Percentiles rank a stretch among this genome's conserved stretches.
phyloP scores from a whole-genome alignment of 495 filamentous ascomycete species.

The Elaphomyces granulatus region DNA sequence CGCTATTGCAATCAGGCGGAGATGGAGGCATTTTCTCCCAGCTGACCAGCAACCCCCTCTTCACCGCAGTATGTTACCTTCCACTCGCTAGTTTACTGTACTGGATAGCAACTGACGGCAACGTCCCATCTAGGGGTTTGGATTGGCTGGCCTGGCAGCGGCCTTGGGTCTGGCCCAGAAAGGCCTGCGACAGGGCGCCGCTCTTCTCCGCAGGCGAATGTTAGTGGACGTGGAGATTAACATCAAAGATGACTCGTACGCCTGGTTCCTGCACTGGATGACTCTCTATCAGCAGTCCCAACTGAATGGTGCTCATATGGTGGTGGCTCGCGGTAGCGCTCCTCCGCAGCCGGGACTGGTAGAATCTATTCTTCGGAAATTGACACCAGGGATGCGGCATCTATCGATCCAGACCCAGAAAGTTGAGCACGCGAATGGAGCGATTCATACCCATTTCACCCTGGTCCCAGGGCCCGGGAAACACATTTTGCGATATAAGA shows the following conservation, averaged over 20 bases:
- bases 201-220: constrained; percentile 65
- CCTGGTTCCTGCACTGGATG: constrained; percentile 91
- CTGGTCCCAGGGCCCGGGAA: constrained; percentile 82
- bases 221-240: constrained; percentile 92
- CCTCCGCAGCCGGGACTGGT: constrained; percentile 26
- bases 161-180: constrained; percentile 60
- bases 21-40: constrained; percentile 37
- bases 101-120: constrained; percentile 2
- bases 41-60: constrained; percentile 51
- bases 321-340: constrained; percentile 11
- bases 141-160: constrained; percentile 76
- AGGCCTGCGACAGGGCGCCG: constrained; percentile 50
- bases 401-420: constrained; percentile 54
- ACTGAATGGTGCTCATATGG: constrained; percentile 23
- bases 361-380: constrained; percentile 39
- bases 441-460: constrained; percentile 63
- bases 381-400: constrained; percentile 50
- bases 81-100: not conserved
- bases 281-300: constrained; percentile 58
- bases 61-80: constrained; percentile 40
- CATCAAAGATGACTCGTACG: constrained; percentile 82
- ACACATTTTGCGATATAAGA: constrained; percentile 73
- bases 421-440: constrained; percentile 43
- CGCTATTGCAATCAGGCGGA: constrained; percentile 16
- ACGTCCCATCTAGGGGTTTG: constrained; percentile 43